phyloP scores from a whole-genome alignment of 768 basidiomycete genomes.

The Russula abietina region DNA sequence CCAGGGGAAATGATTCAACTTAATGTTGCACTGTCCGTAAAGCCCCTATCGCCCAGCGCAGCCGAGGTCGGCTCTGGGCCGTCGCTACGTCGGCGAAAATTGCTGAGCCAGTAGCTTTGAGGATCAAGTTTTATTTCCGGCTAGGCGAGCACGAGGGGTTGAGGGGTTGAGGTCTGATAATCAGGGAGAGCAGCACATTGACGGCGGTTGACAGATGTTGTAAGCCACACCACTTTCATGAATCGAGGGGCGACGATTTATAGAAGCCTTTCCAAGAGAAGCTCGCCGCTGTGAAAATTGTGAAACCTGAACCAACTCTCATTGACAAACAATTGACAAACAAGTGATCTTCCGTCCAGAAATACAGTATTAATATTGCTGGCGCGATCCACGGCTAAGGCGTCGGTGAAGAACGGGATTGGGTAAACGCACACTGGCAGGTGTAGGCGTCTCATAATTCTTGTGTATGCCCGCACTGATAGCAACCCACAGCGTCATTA shows the following conservation, averaged over 20 bases:
- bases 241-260: background rate
- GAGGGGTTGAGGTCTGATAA: slow-evolving; percentile 34
- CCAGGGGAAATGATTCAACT: no score
- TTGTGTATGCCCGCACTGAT: slow-evolving; percentile 27
- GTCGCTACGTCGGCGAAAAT: no score
- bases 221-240: no score
- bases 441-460: slow-evolving; percentile 32
- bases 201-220: slow-evolving; percentile 27
- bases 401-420: no score
- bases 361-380: no score
- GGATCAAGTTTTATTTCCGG: background rate
- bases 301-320: no score
- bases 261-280: no score
- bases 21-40: background rate
- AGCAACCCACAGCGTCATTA: slow-evolving; percentile 34
- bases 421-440: slow-evolving; percentile 27
- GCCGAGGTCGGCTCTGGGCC: background rate
- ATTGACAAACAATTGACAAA: no score
- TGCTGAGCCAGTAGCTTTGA: no score
- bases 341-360: no score
- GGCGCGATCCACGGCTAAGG: background rate
- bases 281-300: background rate
- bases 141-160: background rate
- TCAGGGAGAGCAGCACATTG: slow-evolving; percentile 38
- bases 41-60: background rate